Evolutionary conservation across 2,329 filamentous ascomycete species (phyloP), one percentile per base, ranked within the genome.

Genomic region (Penicillium sp.): DNA sequence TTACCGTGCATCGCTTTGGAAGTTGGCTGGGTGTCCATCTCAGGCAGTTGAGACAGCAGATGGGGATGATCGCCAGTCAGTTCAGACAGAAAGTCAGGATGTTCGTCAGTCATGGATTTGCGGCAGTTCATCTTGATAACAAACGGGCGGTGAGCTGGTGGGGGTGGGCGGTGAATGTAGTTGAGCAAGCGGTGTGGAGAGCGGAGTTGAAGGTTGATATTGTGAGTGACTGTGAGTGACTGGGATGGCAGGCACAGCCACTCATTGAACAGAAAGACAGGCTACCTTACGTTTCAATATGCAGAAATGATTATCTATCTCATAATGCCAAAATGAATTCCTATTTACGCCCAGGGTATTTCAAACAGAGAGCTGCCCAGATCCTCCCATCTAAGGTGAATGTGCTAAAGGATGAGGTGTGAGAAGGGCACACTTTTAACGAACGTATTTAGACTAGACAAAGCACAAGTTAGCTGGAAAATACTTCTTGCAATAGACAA

Each of bases 371-470:
- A 31, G 9, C 18, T 45, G 42, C 28, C 26, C 42, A 21, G 8
- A 31, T 24, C 18, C 11, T 31, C 42, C 28, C 4, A 9, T 21
- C 8, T 19, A 14, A 44, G 3, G n/a, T 45, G 26, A 45, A 31
- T 44, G 3, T 45, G 28, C 31, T 16, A 14, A 24, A 18, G 11
- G 5, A 18, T 24, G 23, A 3, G 24, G 34, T 37, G n/a, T n/a
- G 34, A 10, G 18, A 13, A 9, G 42, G 14, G 47, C n/a, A 18
- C 18, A 21, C n/a, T 6, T 49, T 56, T 64, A 80, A 58, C 78
- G 76, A 34, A 80, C 78, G 55, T 80, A 80, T 67, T 79, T 81
- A 40, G 74, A 77, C 77, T 80, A 56, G 9, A 59, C 16, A 24
- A 18, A 34, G 48, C 37, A 23, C 37, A 40, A 40, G 34, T 40